phyloP scores from a whole-genome alignment of 2,329 filamentous ascomycete genomes.

The Hypoxylon sp. region DNA sequence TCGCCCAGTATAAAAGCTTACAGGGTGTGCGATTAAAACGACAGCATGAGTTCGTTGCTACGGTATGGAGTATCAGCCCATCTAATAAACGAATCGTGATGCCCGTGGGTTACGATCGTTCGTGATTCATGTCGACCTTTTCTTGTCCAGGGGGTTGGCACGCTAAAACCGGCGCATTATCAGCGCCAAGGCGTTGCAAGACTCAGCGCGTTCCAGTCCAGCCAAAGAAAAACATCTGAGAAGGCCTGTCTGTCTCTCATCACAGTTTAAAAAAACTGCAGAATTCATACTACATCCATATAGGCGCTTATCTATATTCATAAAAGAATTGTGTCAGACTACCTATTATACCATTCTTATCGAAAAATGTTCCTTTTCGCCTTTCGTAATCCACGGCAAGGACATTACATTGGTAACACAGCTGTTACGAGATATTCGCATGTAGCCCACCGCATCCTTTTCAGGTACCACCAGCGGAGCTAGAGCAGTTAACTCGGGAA shows the following conservation, averaged over 20 bases:
- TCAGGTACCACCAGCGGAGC: not conserved
- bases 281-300: slow-evolving; percentile 36
- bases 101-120: not conserved
- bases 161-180: slow-evolving; percentile 6
- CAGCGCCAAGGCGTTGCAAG: slow-evolving; percentile 33
- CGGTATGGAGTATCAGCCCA: not conserved
- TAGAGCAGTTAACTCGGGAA: not conserved
- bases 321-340: not conserved
- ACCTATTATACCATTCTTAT: not conserved
- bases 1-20: no score
- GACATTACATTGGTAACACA: not conserved
- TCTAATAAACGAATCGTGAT: not conserved
- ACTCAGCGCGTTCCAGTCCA: slow-evolving; percentile 28
- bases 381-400: slow-evolving; percentile 39
- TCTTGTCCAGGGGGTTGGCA: not conserved
- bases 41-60: not conserved
- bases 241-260: slow-evolving; percentile 45
- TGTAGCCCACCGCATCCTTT: no score
- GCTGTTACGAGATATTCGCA: not conserved
- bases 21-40: not conserved
- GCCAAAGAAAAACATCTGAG: slow-evolving; percentile 4
- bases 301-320: not conserved
- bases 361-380: slow-evolving; percentile 41
- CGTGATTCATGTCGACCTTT: not conserved
- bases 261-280: slow-evolving; percentile 41